Conservation (phyloP, 441 rosid species). For the Populus hybrid region DNA sequence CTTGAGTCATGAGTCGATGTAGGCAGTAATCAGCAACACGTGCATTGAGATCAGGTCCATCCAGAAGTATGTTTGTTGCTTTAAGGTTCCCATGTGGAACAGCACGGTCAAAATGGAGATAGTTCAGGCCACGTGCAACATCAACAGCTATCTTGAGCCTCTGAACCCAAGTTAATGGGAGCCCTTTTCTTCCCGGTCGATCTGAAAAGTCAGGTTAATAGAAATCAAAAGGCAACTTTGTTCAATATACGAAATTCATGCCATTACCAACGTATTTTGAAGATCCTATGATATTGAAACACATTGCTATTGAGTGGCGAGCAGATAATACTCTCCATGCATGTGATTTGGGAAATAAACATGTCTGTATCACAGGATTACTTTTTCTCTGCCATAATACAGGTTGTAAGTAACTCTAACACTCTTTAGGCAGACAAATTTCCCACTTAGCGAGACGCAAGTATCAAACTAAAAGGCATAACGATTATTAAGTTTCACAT, state of each 20-base stretch:
- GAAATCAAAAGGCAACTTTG: slow-evolving; percentile 5
- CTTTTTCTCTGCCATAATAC: neutral
- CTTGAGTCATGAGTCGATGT: slow-evolving; percentile 95
- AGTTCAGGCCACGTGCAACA: slow-evolving; percentile 95
- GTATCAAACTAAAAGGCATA: neutral
- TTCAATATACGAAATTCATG: neutral
- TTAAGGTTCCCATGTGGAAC: slow-evolving; percentile 96
- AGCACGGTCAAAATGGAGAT: slow-evolving; percentile 95
- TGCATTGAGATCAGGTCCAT: slow-evolving; percentile 85
- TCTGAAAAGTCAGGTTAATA: slow-evolving; percentile 39
- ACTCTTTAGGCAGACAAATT: neutral
- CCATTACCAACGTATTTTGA: neutral
- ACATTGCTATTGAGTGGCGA: neutral
- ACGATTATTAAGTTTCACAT: neutral
- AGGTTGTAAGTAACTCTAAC: neutral
- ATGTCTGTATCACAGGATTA: neutral
- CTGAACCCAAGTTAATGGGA: slow-evolving; percentile 79
- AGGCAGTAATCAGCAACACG: slow-evolving; percentile 96
- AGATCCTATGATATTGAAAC: neutral
- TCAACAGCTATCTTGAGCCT: slow-evolving; percentile 89
- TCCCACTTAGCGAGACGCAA: neutral
- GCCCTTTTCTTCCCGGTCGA: slow-evolving; percentile 92
- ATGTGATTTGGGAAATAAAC: neutral
- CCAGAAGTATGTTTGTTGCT: slow-evolving; percentile 77
- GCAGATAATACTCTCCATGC: neutral